A percentile compares a stretch with the other conserved stretches of the same genome.
phyloP scores from a whole-genome alignment of 2,329 filamentous ascomycete genomes.

The Passalora sequoiae region DNA sequence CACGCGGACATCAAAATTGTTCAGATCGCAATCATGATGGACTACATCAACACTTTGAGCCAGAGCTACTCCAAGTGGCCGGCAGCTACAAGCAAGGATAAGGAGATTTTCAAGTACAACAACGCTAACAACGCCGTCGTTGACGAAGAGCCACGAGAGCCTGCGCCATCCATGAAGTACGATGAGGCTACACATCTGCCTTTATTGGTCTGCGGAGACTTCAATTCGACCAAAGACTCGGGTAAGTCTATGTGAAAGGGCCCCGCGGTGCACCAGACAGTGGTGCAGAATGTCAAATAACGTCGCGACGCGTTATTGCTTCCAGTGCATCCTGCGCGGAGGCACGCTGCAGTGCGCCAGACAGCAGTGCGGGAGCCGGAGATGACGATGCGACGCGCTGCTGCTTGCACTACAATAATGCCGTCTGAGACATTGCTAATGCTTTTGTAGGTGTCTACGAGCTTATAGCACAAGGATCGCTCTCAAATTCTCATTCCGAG shows the following conservation, averaged over 20 bases:
- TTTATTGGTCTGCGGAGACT: conserved; percentile 86
- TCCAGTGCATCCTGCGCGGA: no score
- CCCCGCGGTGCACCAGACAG: no score
- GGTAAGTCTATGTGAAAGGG: no score
- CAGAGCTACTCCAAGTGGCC: conserved; percentile 79
- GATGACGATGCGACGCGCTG: no score
- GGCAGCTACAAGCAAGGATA: conserved; percentile 76
- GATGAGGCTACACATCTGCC: conserved; percentile 81
- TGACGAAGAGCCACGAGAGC: conserved; percentile 46
- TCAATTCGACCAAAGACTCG: conserved; percentile 84
- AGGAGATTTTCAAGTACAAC: conserved; percentile 47
- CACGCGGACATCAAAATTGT: conserved; percentile 93
- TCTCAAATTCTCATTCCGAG: conserved; percentile 74
- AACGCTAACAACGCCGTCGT: conserved; percentile 47
- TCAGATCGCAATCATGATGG: conserved; percentile 92
- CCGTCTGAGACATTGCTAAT: no score
- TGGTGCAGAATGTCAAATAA: no score
- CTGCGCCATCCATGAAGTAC: conserved; percentile 81
- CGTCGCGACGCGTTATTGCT: no score
- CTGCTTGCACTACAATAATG: no score
- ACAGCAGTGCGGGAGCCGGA: no score
- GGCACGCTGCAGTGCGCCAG: no score
- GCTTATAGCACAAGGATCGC: conserved; percentile 72
- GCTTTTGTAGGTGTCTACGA: conserved; percentile 95
- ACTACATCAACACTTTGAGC: conserved; percentile 78